phyloP scores from a whole-genome alignment of 495 filamentous ascomycete species.

The Rhypophila decipiens region DNA sequence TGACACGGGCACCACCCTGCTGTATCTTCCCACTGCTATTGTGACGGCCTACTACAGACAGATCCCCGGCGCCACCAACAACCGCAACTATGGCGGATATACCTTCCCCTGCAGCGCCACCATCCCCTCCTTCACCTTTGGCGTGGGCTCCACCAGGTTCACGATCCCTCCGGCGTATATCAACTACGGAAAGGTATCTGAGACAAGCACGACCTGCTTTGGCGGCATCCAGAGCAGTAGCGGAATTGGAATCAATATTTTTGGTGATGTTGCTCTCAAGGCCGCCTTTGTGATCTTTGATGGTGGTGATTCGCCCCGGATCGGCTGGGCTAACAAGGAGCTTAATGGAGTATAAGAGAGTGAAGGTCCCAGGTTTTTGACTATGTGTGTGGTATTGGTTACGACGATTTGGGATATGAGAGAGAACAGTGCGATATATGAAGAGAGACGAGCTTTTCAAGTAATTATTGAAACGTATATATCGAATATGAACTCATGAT shows the following conservation, averaged over 20 bases:
- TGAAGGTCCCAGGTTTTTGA: no score
- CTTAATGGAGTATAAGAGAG: not conserved
- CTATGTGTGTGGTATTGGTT: no score
- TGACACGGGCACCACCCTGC: constrained; percentile 72
- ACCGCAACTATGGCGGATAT: constrained; percentile 54
- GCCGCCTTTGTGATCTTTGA: constrained; percentile 69
- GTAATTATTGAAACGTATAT: no score
- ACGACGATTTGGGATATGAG: no score
- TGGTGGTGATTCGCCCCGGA: constrained; percentile 34
- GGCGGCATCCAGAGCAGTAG: constrained; percentile 60
- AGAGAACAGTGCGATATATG: no score
- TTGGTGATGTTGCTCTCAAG: constrained; percentile 78
- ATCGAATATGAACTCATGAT: no score
- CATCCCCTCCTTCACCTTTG: constrained; percentile 59
- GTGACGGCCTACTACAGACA: constrained; percentile 60
- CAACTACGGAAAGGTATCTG: constrained; percentile 45
- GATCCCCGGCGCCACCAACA: constrained; percentile 48
- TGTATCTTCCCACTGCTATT: constrained; percentile 53
- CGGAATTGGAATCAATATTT: constrained; percentile 62
- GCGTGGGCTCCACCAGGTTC: constrained; percentile 45
- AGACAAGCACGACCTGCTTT: constrained; percentile 41
- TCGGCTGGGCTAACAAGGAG: constrained; percentile 55
- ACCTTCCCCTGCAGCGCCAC: constrained; percentile 58
- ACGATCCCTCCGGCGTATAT: constrained; percentile 51
- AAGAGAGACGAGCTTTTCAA: no score